These are phyloP conservation scores for Coniella vitis DNA, from an alignment of 2,329 filamentous ascomycete genomes.

Conservation along the genomic window DNA sequence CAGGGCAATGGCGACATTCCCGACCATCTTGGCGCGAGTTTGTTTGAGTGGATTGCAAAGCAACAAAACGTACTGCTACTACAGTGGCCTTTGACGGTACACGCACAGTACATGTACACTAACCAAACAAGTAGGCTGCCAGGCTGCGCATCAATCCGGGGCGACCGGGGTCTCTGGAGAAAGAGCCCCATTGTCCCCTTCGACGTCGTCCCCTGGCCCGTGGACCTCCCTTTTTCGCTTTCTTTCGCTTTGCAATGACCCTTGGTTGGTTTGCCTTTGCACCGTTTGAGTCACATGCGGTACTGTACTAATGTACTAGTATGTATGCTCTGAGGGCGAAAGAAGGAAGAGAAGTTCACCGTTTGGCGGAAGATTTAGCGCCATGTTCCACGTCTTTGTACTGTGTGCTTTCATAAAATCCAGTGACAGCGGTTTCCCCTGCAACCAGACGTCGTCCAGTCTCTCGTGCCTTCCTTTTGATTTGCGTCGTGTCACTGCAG, in stretches of 20 bases:
- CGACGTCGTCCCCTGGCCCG: neutral
- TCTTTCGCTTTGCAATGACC: too few species aligned
- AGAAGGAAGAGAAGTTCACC: too few species aligned
- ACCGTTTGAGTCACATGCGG: neutral
- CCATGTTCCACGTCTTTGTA: neutral
- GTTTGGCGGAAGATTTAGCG: too few species aligned
- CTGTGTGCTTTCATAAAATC: neutral
- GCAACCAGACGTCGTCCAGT: neutral
- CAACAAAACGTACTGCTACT: too few species aligned
- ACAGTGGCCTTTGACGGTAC: too few species aligned
- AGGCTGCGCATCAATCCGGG: neutral
- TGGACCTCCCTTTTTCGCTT: too few species aligned
- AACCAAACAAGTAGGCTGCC: neutral
- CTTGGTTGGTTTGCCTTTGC: neutral
- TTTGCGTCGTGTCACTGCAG: too few species aligned
- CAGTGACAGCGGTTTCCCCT: neutral
- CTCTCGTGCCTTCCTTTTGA: neutral
- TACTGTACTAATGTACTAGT: neutral
- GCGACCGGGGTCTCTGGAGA: conserved; percentile 3
- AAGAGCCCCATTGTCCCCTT: neutral
- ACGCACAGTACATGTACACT: too few species aligned
- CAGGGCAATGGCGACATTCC: conserved; percentile 4
- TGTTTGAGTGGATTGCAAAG: too few species aligned
- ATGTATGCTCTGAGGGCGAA: neutral
- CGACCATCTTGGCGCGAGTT: conserved; percentile 1